phyloP scores from a whole-genome alignment of 2,329 filamentous ascomycete genomes.

The Arachnomyces sp. region DNA sequence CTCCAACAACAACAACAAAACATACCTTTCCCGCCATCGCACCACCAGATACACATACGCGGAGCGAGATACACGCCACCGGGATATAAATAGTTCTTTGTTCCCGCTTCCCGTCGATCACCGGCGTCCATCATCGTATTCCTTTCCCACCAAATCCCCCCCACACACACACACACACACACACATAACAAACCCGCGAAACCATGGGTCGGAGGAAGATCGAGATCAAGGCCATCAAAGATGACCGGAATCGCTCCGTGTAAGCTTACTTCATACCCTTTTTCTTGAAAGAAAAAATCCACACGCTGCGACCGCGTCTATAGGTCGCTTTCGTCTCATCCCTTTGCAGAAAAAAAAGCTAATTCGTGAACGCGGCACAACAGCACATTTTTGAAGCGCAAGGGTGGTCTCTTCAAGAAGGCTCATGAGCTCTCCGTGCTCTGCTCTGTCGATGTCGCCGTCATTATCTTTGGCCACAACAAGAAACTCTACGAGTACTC shows the following conservation, averaged over 20 bases:
- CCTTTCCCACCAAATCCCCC: too few species aligned
- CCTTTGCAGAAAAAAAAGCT: conserved; percentile 1
- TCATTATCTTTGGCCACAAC: conserved; percentile 97
- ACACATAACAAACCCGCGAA: conserved; percentile 9
- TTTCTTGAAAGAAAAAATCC: too few species aligned
- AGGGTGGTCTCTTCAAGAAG: conserved; percentile 98
- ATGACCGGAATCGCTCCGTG: conserved; percentile 96
- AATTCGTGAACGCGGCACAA: conserved; percentile 4
- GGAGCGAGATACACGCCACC: background rate
- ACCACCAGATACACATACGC: background rate
- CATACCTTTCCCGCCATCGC: background rate
- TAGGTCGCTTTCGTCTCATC: background rate
- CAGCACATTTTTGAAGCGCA: conserved; percentile 96
- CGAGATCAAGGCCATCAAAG: conserved; percentile 98
- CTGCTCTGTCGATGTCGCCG: conserved; percentile 95
- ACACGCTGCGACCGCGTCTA: conserved; percentile 9
- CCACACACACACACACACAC: background rate
- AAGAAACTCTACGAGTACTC: conserved; percentile 99
- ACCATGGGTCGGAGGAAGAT: conserved; percentile 97
- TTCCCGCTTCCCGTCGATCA: background rate
- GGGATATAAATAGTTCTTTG: background rate
- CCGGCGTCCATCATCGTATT: background rate
- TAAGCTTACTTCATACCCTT: too few species aligned
- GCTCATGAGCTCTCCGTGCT: conserved; percentile 96
- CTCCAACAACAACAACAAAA: conserved; percentile 1